Base-by-base conservation (phyloP, 495 filamentous ascomycete genomes). In the Tetracladium setigerum region DNA sequence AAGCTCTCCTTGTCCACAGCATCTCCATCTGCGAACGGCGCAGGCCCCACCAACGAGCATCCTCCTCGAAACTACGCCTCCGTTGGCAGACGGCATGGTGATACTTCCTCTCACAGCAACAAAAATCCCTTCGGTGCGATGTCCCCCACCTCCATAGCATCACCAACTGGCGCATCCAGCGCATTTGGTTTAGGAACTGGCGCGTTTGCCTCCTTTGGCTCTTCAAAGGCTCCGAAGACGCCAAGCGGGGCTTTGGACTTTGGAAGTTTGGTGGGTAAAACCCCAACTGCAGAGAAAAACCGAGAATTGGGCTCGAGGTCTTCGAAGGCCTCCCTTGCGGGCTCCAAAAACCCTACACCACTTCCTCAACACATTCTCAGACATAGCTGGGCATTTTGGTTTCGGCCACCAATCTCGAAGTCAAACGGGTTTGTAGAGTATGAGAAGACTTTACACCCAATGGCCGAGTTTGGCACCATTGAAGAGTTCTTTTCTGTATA, bases 401-500 rank as follows among this genome's bases (percentile, higher is more conserved):
- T 94, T 66, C 81, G 92, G 22, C 89, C 89, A 31, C 89, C 89
- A 39, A 94, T 89, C 47, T 85, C 87, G 37, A 96, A 96, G 71
- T 77, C 76, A 7, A 80, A 81, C 53, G 79, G 79, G 9, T 97
- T 88, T 65, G 89, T 91, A 63, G 92, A 98, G 66, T 98, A 97
- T 60, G 92, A 98, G 64, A 96, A 97, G 69, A 95, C 90, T 12
- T 86, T 89, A 36, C 82, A 90, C 55, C 77, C 88, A 13, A 78
- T 97, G 56, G 91, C 87, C 44, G 70, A 76, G 34, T 87, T 94
- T 61, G 77, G 79, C 24, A 85, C 87, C 8, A 89, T 77, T 40
- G 89, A 97, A 68, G 83, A 91, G 32, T 97, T 98, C 65, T 97
- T 90, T 81, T 70, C 77, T n/a, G 77, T 95, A 12, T 97, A 95